Base-by-base conservation (phyloP, 2,329 filamentous ascomycete genomes). In the Penicillium aurantiogriseum region DNA sequence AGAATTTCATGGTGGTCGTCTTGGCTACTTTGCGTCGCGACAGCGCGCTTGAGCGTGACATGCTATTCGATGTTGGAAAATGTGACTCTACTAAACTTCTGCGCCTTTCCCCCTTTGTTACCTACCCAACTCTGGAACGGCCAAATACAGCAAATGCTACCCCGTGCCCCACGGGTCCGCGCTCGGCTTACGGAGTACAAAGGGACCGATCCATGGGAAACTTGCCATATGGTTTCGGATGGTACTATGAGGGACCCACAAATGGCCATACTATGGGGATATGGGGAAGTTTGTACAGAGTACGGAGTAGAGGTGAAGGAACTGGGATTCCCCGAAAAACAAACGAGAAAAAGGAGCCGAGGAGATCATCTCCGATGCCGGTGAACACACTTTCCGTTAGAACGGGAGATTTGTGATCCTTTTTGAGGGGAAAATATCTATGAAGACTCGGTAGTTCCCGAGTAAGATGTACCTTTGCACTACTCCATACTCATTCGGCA, bases 141-240 rank as follows among this genome's bases (percentile, higher is more conserved):
- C 50, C 40, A 38, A 46, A 53, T 38, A 27, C n/a, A 35, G 50
- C 10, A 29, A 46, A 53, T 46, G 31, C 45, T 47, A 47, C 31
- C 44, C 19, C 27, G 29, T 46, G 19, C 13, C 15, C 27, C 21
- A 42, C 23, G 23, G 13, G 40, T 27, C 29, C 2, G 7, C 19
- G 8, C n/a, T 51, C 49, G 38, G 49, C 38, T 44, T 23, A 47
- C 19, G 29, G 31, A 35, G 45, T 13, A 47, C 45, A 23, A 17
- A 33, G 19, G n/a, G 11, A 19, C 38, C 2, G 27, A 25, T 19
- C n/a, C 36, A 39, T 17, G 8, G 10, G 11, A 19, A 48, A 43
- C 23, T 27, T 33, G 19, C 29, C 39, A 51, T 38, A 25, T 38
- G 5, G 33, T 45, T 10, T 31, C 48, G 25, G n/a, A 49, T 54